These are phyloP conservation scores for Hamamelis virginiana DNA, from an alignment of 164 flowering plant genomes.

Conservation along the genomic window DNA sequence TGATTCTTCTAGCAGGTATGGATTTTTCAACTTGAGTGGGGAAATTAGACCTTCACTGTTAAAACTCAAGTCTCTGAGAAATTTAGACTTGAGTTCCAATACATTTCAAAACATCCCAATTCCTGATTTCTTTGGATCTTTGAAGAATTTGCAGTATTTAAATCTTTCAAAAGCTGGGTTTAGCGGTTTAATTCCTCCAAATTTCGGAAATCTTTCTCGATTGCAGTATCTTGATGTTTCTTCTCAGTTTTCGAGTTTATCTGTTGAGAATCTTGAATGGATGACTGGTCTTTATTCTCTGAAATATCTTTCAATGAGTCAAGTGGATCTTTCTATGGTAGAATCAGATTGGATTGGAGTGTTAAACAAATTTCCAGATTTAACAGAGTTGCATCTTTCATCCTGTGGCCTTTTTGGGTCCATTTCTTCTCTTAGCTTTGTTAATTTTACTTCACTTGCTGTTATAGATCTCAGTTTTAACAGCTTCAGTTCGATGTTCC, in stretches of 20 bases:
- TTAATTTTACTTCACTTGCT: constrained; percentile 35
- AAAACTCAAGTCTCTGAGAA: constrained; percentile 24
- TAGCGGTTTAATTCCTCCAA: constrained; percentile 24
- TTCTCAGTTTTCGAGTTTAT: constrained; percentile 5
- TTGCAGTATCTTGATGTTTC: constrained; percentile 30
- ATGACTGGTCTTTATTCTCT: constrained; percentile 20
- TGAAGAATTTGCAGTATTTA: constrained; percentile 23
- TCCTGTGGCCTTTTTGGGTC: constrained; percentile 18
- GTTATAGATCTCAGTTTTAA: constrained; percentile 34
- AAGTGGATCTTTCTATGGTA: constrained; percentile 23
- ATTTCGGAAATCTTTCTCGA: constrained; percentile 26
- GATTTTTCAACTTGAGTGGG: constrained; percentile 36
- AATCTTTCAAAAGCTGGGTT: constrained; percentile 34
- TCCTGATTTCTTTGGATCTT: constrained; percentile 33
- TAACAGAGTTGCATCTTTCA: constrained; percentile 26
- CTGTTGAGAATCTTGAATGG: constrained; percentile 26
- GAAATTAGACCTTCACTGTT: constrained; percentile 28
- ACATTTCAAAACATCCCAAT: constrained; percentile 23
- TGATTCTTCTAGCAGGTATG: constrained; percentile 19
- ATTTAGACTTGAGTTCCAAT: constrained; percentile 33
- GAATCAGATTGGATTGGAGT: constrained; percentile 9
- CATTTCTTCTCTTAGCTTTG: constrained; percentile 12
- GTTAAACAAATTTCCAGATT: constrained; percentile 18
- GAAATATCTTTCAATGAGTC: constrained; percentile 20
- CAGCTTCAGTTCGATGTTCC: constrained; percentile 24